Base-by-base conservation (phyloP, 495 filamentous ascomycete species). In the Podospora appendiculata region DNA sequence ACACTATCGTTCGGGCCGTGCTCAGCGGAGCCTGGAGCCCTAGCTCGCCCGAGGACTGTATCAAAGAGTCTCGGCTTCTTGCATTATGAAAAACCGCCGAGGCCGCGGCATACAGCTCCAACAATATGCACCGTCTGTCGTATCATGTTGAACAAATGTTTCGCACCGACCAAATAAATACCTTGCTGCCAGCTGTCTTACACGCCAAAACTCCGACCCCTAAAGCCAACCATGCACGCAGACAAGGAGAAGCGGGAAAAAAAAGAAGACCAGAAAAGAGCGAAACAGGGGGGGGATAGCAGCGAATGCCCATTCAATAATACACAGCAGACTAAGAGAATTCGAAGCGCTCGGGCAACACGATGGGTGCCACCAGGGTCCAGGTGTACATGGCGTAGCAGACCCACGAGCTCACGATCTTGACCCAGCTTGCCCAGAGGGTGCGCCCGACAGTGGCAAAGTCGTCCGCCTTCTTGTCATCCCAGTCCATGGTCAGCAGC, bases 391-490 rank as follows among this genome's bases (percentile, higher is more conserved):
- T 88, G 39, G 73, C 84, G 70, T 98, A 97, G 70, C 94, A 97
- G 44, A 93, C 85, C 93, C 93, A 98, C 14, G 91, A 84, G 71
- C 90, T 95, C 46, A 96, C 82, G 67, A 98, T 97, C 83, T 97
- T 98, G 58, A 96, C 90, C 93, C 93, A 98, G 70, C 89, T 95
- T 17, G 93, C 93, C 84, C 91, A 95, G 73, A 96, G 93, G 16
- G 92, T 96, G 45, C 93, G 76, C 32, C 93, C 93, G 14, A 98
- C 92, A 0, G 93, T 86, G 5, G 87, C 86, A 67, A 98, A 96
- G 60, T 90, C 83, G 41, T 86, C 80, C 32, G 67, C 64, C 25
- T 69, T 65, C 50, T 76, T 71, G n/a, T 60, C 47, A 4, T 89
- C 79, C 62, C 92, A 76, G 53, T 86, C 87, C 73, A 90, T 89